Evolutionary conservation across 1,284 basidiomycete species (phyloP).

Genomic region (Ceratobasidium sp.): DNA sequence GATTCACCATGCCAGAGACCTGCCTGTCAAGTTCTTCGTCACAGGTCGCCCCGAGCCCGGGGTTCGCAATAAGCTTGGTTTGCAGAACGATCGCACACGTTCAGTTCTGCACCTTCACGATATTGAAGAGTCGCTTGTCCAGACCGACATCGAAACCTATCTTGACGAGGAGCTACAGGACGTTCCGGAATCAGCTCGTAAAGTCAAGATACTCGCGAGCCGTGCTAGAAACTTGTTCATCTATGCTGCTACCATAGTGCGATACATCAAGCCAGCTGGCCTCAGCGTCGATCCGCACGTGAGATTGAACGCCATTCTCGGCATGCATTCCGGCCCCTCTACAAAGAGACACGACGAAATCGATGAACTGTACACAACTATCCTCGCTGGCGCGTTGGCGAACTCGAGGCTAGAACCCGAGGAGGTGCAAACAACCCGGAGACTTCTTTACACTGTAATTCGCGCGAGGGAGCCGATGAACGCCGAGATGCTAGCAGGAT

Average conservation of each 20-base stretch:
- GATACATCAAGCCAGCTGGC: constrained; percentile 10
- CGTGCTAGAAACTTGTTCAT: constrained; percentile 24
- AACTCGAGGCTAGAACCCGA: not conserved
- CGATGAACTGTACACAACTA: constrained; percentile 10
- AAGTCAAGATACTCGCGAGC: constrained; percentile 1
- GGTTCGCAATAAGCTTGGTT: not conserved
- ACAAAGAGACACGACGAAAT: constrained; percentile 3
- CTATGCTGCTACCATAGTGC: constrained; percentile 27
- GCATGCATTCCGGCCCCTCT: not conserved
- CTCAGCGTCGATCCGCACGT: not conserved
- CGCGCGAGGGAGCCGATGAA: constrained; percentile 24
- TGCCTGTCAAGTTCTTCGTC: constrained; percentile 27
- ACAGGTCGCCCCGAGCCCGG: constrained; percentile 33
- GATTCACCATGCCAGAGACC: not conserved
- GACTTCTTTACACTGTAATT: constrained; percentile 10
- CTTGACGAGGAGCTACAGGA: not conserved
- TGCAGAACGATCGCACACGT: not conserved
- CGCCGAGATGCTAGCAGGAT: not conserved
- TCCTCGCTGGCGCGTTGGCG: constrained; percentile 3
- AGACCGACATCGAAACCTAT: constrained; percentile 36
- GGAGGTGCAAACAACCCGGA: not conserved
- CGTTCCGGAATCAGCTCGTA: not conserved
- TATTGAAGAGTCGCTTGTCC: constrained; percentile 23
- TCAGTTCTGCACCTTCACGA: constrained; percentile 9
- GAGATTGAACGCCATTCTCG: not conserved